Base-by-base conservation (phyloP, 768 basidiomycete species). In the Tephrocybe sp. region DNA sequence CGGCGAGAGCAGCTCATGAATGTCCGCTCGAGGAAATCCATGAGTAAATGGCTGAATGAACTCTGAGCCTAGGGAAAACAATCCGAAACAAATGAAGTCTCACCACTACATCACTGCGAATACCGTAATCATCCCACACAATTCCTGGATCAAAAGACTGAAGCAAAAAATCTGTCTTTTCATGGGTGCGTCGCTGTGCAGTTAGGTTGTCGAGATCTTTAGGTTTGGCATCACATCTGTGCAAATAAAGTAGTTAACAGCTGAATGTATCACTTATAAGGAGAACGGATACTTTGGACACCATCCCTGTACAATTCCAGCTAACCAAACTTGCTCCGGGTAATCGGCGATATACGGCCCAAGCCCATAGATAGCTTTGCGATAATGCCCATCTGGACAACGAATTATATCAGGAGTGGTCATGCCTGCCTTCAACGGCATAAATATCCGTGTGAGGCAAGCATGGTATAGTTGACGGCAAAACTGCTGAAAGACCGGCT, bases 301-400 rank as follows among this genome's bases (percentile, higher is more conserved):
- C 61, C 61, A 63, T 5, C 43, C 49, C 27, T 55, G 52, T 6
- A 64, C 55, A 21, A 64, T 54, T 18, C 58, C 24, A 12, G 60
- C 33, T 3, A 63, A 16, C 40, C 41, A n/a, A 34, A 53, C 57
- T 46, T 65, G 62, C 47, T 64, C 61, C 4, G 59, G 59, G 52
- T 63, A 65, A 45, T 63, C 61, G 22, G 58, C 60, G 47, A 64
- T 63, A 46, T 65, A 65, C 25, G 64, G 59, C 2, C 64, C 62
- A 11, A 63, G 24, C 15, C 57, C 50, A 47, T 59, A 66, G 5
- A 66, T 53, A 9, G 50, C 60, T 15, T 47, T 40, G 4, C 54
- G 41, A 46, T 47, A 63, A 44, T 66, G 58, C 2, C 64, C 61
- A 53, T 66, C 63, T 10, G 57, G 31, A 33, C 60, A 64, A n/a